Percentiles rank a stretch among this genome's conserved stretches.
phyloP scores from a whole-genome alignment of 2,329 filamentous ascomycete genomes.

The Colletotrichum costaricense region DNA sequence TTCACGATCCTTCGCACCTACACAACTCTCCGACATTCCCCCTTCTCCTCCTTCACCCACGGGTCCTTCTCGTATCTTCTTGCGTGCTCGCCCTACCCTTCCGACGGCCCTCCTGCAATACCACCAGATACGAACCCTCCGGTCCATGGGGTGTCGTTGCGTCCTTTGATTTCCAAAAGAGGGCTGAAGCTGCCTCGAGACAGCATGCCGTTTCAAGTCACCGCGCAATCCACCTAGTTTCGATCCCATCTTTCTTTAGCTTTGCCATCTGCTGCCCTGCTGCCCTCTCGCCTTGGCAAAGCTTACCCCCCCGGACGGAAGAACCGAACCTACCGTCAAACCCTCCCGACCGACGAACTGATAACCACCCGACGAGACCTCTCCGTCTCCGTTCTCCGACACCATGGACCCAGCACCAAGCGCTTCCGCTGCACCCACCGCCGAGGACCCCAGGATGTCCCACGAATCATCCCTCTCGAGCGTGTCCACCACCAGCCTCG shows the following conservation, averaged over 20 bases:
- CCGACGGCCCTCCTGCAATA: not conserved
- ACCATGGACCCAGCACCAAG: constrained; percentile 23
- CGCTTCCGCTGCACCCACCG: constrained; percentile 5
- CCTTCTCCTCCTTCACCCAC: not conserved
- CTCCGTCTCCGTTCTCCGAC: not conserved
- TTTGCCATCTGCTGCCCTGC: not conserved
- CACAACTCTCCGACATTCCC: not conserved
- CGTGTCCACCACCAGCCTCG: constrained; percentile 84
- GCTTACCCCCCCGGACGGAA: not conserved
- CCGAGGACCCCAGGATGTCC: constrained; percentile 51
- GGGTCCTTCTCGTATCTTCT: not conserved
- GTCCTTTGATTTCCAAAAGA: constrained; percentile 24
- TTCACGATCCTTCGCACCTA: not conserved
- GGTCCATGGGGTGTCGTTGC: constrained; percentile 22
- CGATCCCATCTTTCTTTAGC: constrained; percentile 18
- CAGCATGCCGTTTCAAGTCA: constrained; percentile 36
- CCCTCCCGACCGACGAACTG: not conserved
- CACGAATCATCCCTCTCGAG: constrained; percentile 73
- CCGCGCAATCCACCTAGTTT: constrained; percentile 25
- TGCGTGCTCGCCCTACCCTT: not conserved
- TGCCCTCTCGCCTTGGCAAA: not conserved
- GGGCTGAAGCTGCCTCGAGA: constrained; percentile 33
- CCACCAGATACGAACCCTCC: not conserved
- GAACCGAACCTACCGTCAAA: not conserved
- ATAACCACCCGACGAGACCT: constrained; percentile 1